Evolutionary conservation across 495 filamentous ascomycete species (phyloP).

Genomic region (Tuber calosporum): DNA sequence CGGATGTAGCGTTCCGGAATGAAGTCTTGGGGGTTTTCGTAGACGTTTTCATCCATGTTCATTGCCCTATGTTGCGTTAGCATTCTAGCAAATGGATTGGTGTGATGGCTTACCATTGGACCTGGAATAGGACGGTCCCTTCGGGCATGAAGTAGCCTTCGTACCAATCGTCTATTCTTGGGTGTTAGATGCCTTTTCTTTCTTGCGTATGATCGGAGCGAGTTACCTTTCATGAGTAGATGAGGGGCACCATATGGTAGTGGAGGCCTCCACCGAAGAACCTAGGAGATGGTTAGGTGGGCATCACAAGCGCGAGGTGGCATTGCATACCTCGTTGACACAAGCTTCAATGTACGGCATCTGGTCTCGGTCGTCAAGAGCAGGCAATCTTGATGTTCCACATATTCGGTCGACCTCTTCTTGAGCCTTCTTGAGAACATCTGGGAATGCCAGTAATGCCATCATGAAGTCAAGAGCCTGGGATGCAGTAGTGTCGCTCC

Average conservation of each 20-base stretch:
- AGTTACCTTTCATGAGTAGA: constrained; percentile 23
- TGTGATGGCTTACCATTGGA: constrained; percentile 2
- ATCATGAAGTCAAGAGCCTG: constrained; percentile 28
- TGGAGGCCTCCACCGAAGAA: constrained; percentile 42
- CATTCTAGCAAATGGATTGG: neutral
- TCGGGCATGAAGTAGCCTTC: constrained; percentile 43
- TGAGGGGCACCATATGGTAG: constrained; percentile 41
- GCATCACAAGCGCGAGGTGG: neutral
- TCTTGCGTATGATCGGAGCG: neutral
- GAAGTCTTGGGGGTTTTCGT: constrained; percentile 41
- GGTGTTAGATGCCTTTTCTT: neutral
- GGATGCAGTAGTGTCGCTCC: constrained; percentile 24
- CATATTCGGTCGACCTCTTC: constrained; percentile 39
- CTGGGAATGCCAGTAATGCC: constrained; percentile 28
- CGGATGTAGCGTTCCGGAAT: constrained; percentile 40
- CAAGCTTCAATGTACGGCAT: constrained; percentile 14
- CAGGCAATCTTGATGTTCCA: constrained; percentile 30
- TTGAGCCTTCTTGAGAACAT: constrained; percentile 32
- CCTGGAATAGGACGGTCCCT: constrained; percentile 36
- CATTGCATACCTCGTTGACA: constrained; percentile 12
- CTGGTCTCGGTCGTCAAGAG: constrained; percentile 8
- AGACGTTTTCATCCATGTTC: constrained; percentile 34
- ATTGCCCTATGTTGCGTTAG: constrained; percentile 35
- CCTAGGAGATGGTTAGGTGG: constrained; percentile 29
- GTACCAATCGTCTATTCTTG: constrained; percentile 37